phyloP scores from a whole-genome alignment of 2,329 filamentous ascomycete genomes.

The Neofusicoccum sp. region DNA sequence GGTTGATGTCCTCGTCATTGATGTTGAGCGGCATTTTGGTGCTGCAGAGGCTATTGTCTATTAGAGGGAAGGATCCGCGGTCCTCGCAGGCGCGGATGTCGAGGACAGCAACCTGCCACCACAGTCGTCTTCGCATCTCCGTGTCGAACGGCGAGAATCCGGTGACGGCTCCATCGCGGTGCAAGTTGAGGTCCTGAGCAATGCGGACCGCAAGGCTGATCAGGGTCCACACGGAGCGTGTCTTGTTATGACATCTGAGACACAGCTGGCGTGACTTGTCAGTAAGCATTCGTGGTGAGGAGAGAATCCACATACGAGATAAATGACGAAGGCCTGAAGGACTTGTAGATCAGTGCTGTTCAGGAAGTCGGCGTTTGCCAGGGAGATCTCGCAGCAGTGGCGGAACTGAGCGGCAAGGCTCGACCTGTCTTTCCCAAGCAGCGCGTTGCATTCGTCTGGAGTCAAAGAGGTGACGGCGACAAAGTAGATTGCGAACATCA shows the following conservation, averaged over 20 bases:
- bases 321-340: conserved; percentile 66
- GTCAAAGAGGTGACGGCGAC: conserved; percentile 49
- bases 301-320: conserved; percentile 52
- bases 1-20: conserved; percentile 46
- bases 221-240: conserved; percentile 61
- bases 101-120: conserved; percentile 61
- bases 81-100: conserved; percentile 35
- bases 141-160: conserved; percentile 57
- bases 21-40: conserved; percentile 47
- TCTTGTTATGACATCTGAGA: conserved; percentile 43
- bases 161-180: conserved; percentile 55
- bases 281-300: background rate
- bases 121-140: conserved; percentile 58
- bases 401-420: conserved; percentile 2
- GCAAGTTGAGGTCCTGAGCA: conserved; percentile 60
- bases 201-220: conserved; percentile 62
- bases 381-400: conserved; percentile 38
- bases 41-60: conserved; percentile 24
- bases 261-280: conserved; percentile 37
- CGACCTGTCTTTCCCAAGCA: conserved; percentile 48
- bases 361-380: conserved; percentile 67
- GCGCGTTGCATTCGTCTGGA: conserved; percentile 53
- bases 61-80: conserved; percentile 16
- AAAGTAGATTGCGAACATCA: conserved; percentile 35
- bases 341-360: conserved; percentile 63